Percentiles rank a stretch among this genome's conserved stretches.
phyloP scores from a whole-genome alignment of 306 rosid genomes.

The Rubus parviflorus region DNA sequence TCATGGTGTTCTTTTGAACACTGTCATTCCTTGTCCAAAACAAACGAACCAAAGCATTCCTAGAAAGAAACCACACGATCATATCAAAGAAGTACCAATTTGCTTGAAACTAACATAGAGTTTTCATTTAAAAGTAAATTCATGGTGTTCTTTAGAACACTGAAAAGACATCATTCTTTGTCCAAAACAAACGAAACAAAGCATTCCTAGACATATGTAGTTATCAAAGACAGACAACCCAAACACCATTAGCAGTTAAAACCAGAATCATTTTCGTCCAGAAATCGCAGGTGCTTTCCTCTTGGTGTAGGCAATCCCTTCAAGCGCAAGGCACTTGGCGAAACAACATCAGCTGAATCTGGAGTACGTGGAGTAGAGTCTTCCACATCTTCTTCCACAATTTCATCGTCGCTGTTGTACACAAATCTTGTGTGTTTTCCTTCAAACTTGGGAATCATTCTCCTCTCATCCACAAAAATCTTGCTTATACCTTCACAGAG shows the following conservation, averaged over 20 bases:
- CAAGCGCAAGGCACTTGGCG: constrained; percentile 46
- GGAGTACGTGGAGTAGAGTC: constrained; percentile 9
- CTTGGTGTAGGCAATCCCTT: constrained; percentile 83
- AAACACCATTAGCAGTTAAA: constrained; percentile 8
- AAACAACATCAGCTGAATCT: constrained; percentile 11
- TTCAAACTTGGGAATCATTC: constrained; percentile 39
- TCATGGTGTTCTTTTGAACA: constrained; percentile 1
- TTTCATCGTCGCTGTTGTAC: constrained; percentile 80
- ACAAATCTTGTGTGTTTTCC: constrained; percentile 83
- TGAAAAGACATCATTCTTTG: not conserved
- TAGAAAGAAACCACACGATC: too few relatives aligned
- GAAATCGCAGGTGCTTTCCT: constrained; percentile 86
- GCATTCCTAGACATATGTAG: not conserved
- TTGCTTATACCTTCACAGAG: constrained; percentile 68
- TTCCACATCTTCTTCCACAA: constrained; percentile 48
- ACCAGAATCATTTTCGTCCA: constrained; percentile 33
- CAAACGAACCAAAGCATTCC: constrained; percentile 1
- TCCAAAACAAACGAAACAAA: not conserved
- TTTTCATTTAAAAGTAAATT: not conserved
- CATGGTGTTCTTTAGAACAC: constrained; percentile 4
- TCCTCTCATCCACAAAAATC: constrained; percentile 56
- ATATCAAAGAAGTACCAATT: not conserved
- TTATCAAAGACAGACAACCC: not conserved
- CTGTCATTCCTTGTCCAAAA: not conserved
- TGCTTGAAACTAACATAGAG: not conserved